These are phyloP conservation scores for Xylaria polymorpha DNA, from an alignment of 2,329 filamentous ascomycete genomes.

Conservation along the genomic window DNA sequence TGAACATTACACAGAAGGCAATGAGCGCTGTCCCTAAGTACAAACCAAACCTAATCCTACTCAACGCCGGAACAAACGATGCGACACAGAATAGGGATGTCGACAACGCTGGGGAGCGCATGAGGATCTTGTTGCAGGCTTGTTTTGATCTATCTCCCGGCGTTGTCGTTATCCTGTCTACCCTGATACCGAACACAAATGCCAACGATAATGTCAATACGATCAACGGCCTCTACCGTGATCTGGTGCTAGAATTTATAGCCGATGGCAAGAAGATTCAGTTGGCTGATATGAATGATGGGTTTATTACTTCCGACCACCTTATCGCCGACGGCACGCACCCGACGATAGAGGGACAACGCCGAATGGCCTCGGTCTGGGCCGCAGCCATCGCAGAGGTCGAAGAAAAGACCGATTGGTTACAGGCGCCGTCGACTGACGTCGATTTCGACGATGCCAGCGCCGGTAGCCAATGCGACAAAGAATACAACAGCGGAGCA, in stretches of 20 bases:
- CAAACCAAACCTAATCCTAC: constrained; percentile 18
- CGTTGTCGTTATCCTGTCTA: constrained; percentile 1
- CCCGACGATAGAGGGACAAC: not conserved
- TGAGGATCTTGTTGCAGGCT: not conserved
- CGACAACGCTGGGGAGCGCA: constrained; percentile 5
- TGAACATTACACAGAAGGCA: not conserved
- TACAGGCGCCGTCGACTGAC: not conserved
- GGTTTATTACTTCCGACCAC: not conserved
- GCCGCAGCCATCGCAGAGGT: not conserved
- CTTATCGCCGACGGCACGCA: not conserved
- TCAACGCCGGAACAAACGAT: constrained; percentile 25
- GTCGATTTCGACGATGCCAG: not conserved
- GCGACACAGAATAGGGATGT: not conserved
- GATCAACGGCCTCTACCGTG: not conserved
- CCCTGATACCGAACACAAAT: not conserved
- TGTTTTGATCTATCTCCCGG: not conserved
- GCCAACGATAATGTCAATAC: not conserved
- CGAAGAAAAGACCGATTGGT: too few relatives aligned
- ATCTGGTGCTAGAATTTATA: not conserved
- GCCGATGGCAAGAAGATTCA: not conserved
- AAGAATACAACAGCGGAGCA: not conserved
- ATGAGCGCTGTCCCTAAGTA: not conserved
- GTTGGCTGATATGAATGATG: not conserved
- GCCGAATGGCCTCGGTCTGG: not conserved
- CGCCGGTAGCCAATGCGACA: not conserved